These are phyloP conservation scores for Candolleomyces eurysporus DNA, from an alignment of 768 basidiomycete species.

Conservation along the genomic window DNA sequence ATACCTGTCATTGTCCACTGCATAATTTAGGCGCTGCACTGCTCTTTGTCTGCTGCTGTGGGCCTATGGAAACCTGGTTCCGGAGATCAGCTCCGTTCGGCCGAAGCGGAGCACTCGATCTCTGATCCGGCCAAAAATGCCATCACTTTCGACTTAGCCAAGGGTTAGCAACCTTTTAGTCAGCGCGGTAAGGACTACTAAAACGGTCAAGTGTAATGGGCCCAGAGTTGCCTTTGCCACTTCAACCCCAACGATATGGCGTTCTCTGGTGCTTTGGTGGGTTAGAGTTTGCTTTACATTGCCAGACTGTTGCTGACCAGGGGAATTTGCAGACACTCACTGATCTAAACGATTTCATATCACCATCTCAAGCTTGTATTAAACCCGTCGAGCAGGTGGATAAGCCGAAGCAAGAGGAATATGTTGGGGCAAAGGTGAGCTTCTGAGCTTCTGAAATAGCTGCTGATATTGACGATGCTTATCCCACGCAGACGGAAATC, in stretches of 20 bases:
- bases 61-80: no score
- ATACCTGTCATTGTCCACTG: no score
- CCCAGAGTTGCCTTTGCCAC: background rate
- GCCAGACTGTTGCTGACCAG: no score
- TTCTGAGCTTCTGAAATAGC: slow-evolving; percentile 26
- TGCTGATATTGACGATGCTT: background rate
- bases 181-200: background rate
- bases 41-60: no score
- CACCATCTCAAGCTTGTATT: slow-evolving; percentile 95
- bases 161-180: background rate
- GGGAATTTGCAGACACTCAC: slow-evolving; percentile 65
- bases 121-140: background rate
- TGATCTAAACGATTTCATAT: slow-evolving; percentile 96
- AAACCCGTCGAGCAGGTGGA: slow-evolving; percentile 74
- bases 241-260: slow-evolving; percentile 47
- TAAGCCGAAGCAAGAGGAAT: slow-evolving; percentile 23
- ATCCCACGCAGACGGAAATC: slow-evolving; percentile 75
- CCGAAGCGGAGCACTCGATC: no score
- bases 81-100: no score
- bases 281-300: slow-evolving; percentile 21
- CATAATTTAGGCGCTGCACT: no score
- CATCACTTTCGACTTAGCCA: background rate
- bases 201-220: background rate
- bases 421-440: slow-evolving; percentile 30
- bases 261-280: slow-evolving; percentile 83